Evolutionary conservation across 2,329 filamentous ascomycete genomes (phyloP), one percentile per base, ranked within the genome.

Genomic region (Calonectria pseudoreteaudii): DNA sequence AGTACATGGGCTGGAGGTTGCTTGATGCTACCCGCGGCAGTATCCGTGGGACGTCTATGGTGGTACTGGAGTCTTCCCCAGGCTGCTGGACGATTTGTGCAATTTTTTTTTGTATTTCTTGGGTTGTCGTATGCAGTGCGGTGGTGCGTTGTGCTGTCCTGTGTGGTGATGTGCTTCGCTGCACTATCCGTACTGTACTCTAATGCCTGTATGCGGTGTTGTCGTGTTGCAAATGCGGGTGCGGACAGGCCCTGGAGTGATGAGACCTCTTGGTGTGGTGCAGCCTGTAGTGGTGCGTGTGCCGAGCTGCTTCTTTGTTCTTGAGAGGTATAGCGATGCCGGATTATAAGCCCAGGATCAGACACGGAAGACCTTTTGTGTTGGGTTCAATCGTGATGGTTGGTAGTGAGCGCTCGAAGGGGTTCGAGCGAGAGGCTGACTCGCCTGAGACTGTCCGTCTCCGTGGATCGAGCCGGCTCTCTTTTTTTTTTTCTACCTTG

Each of bases 1-100:
- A 80, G 77, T 77, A 80, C 78, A 80, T 78, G 72, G 70, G 44
- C 64, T 60, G 31, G 58, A 44, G 66, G 47, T 65, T 49, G 60
- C 41, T 49, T 47, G 58, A 70, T 65, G 68, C 58, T 70, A 70
- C 68, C 58, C 68, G 58, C 68, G 68, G 68, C 58, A 47, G 58
- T 53, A 41, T 65, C 60, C 60, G 60, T 65, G 30, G 26, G 60
- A 49, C 41, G 41, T 65, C 60, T 62, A 36, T 14, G 64, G 66
- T 68, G 41, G 60, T 65, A 65, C 60, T 65, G 26, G 38, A 34
- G 60, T 64, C 20, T 41, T 62, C 56, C 23, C 30, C 52, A 56
- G 52, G 26, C 30, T 56, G 52, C 52, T 34, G 56, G 56, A 26
- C 56, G 56, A 62, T 62, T 62, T 62, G 62, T 60, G 66, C 66